Base-by-base conservation (phyloP, 139 green algal genomes). In the Chlamydomonas sphaeroides region DNA sequence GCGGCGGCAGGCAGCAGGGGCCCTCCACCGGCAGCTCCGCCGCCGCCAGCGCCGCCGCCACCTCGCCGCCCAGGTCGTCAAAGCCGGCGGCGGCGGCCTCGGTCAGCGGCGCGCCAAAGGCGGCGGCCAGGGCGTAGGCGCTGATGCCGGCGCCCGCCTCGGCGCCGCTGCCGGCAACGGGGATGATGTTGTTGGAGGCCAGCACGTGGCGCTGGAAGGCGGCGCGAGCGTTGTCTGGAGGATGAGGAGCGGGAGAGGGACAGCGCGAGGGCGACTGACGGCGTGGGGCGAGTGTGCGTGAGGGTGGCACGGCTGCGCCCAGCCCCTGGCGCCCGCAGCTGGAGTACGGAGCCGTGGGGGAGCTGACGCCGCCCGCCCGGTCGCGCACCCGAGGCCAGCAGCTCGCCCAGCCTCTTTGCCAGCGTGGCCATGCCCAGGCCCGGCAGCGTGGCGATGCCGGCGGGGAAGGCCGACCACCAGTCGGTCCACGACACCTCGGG, bases 181-280 rank as follows among this genome's bases (percentile, higher is more conserved):
- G 74, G 28, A 70, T 61, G 28, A 80, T 57, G 59, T 71, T 70
- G 74, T 61, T 80, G 74, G 74, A 59, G 15, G 74, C 59, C 15
- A 71, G 59, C 30, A 80, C 74, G 61, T 80, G 74, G 7, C 74
- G 74, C 59, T 80, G 74, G 57, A 80, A 80, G 59, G 74, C 74
- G 28, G 74, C 59, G 30, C 48, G 45, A 39, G 74, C 38, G n/a
- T 41, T 36, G 57, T 61, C 74, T 80, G 74, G 1, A 2, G 62
- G 28, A 8, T 62, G 53, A 7, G 53, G 53, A 30, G 2, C 8
- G 56, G 56, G 53, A 20, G 28, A 62, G 17, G 53, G 11, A 28
- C 17, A 62, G 53, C 53, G 17, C 15, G 53, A 30, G 28, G 53
- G 53, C 28, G 53, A n/a, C n/a, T n/a, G n/a, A n/a, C n/a, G 17